phyloP scores from a whole-genome alignment of 345 rosid species.

The Eucalyptus pumila region DNA sequence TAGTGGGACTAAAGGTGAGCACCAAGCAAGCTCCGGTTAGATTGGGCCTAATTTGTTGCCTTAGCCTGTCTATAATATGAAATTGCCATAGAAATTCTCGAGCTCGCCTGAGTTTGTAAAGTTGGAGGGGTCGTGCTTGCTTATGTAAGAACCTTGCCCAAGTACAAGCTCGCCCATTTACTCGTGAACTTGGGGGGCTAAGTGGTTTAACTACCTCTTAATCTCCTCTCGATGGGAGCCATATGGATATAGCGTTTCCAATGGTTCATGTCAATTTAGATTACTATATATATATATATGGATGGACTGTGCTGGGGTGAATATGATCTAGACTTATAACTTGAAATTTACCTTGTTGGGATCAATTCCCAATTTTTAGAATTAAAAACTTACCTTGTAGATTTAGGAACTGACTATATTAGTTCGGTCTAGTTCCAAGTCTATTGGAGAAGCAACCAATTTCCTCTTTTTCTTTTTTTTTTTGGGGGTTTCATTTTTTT shows the following conservation, averaged over 20 bases:
- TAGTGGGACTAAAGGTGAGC: neutral
- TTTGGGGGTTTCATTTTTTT: neutral
- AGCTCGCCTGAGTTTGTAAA: neutral
- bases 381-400: neutral
- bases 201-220: neutral
- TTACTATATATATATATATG: neutral
- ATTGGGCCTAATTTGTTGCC: neutral
- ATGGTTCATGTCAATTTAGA: neutral
- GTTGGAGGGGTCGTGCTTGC: neutral
- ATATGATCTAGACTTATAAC: neutral
- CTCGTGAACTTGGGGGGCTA: neutral
- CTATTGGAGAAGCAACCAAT: too few species aligned
- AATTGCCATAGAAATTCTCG: neutral
- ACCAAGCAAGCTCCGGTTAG: neutral
- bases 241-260: neutral
- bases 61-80: fast-evolving
- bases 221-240: neutral
- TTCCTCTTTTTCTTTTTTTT: fast-evolving
- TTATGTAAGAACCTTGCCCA: neutral
- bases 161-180: neutral
- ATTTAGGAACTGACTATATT: too few species aligned
- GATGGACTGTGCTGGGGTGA: fast-evolving
- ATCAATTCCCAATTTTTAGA: neutral
- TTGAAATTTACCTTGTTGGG: neutral
- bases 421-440: too few species aligned